Percentiles rank a stretch among this genome's conserved stretches.
Conservation (phyloP, 2,329 filamentous ascomycete genomes). For the Trichoderma harzianum region DNA sequence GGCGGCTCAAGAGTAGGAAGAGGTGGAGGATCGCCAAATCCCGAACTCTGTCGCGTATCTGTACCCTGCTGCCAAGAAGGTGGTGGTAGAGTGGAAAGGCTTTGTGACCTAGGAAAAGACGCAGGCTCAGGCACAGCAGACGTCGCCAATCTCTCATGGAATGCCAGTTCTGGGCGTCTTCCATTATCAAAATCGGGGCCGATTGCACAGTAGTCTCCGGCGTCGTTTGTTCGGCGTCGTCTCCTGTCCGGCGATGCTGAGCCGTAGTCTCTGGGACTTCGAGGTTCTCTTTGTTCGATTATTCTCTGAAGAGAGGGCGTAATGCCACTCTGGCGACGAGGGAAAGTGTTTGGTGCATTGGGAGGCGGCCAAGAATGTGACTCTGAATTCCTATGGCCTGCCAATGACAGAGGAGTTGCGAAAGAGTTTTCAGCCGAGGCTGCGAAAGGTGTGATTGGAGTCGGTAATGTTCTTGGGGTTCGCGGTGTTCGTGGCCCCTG, state of each 20-base stretch:
- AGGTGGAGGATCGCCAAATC: conserved; percentile 52
- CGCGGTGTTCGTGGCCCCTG: background rate
- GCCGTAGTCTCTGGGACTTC: conserved; percentile 38
- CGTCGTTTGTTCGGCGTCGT: conserved; percentile 57
- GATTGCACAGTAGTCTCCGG: conserved; percentile 32
- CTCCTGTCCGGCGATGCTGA: conserved; percentile 53
- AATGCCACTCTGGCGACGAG: conserved; percentile 29
- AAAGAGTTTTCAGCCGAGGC: conserved; percentile 36
- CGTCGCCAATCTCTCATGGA: conserved; percentile 19
- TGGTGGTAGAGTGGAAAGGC: conserved; percentile 40
- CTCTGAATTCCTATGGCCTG: conserved; percentile 24
- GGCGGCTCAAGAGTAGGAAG: conserved; percentile 52
- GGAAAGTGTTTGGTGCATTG: conserved; percentile 25
- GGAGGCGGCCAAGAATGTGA: conserved; percentile 24
- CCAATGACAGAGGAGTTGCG: conserved; percentile 32
- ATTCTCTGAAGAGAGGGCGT: conserved; percentile 26
- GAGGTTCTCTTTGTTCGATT: conserved; percentile 25
- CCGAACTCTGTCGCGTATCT: conserved; percentile 41
- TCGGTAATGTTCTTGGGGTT: background rate
- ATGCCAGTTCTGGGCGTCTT: background rate
- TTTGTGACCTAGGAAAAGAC: conserved; percentile 31
- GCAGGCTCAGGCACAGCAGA: conserved; percentile 32
- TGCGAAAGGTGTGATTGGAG: background rate
- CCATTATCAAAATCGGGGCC: conserved; percentile 14
- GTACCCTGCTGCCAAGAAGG: conserved; percentile 43